Conservation (phyloP, 2,329 filamentous ascomycete species). For the Trichoderma harzianum region DNA sequence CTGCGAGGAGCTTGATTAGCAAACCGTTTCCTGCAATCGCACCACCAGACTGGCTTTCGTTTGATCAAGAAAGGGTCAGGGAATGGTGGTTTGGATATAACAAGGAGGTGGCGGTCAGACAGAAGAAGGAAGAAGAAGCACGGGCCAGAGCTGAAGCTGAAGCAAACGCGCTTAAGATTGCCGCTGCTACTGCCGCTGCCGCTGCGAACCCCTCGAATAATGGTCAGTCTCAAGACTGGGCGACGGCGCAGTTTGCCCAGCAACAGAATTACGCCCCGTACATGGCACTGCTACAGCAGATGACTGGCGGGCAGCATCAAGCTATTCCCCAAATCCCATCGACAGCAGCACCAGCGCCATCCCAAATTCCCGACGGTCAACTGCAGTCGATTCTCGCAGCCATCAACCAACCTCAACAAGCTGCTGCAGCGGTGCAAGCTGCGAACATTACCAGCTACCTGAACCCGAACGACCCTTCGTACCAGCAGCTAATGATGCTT, state of each 20-base stretch:
- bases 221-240: constrained; percentile 28
- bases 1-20: constrained; percentile 41
- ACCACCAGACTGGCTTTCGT: constrained; percentile 51
- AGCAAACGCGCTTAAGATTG: constrained; percentile 29
- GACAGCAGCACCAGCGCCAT: constrained; percentile 6
- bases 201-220: constrained; percentile 6
- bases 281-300: constrained; percentile 41
- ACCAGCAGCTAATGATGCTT: constrained; percentile 40
- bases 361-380: constrained; percentile 36
- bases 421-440: constrained; percentile 20
- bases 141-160: constrained; percentile 34
- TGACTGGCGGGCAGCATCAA: constrained; percentile 35
- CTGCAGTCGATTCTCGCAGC: constrained; percentile 44
- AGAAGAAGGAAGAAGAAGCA: constrained; percentile 40
- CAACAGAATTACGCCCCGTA: constrained; percentile 38
- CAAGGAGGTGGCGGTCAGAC: constrained; percentile 37
- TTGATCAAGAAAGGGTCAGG: constrained; percentile 44
- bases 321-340: constrained; percentile 19
- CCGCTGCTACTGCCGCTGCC: constrained; percentile 22
- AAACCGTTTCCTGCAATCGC: constrained; percentile 49
- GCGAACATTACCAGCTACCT: constrained; percentile 27
- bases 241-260: constrained; percentile 29
- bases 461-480: constrained; percentile 39
- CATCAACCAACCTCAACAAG: constrained; percentile 37
- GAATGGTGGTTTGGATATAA: constrained; percentile 53